Conservation (phyloP, 441 rosid genomes). For the Bocquillonia castaneifolia region DNA sequence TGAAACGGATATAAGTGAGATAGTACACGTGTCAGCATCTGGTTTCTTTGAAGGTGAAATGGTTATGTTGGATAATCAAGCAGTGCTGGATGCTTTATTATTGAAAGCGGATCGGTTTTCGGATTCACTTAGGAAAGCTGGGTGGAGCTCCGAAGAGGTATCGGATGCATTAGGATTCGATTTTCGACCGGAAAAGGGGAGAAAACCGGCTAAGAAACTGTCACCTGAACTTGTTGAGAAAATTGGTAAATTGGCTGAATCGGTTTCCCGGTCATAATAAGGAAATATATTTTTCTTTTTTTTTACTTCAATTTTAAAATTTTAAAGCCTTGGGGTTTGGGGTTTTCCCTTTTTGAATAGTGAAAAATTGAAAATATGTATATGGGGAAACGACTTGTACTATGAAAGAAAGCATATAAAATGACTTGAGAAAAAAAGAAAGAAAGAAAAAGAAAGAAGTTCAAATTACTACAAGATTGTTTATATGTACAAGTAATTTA, state of each 20-base stretch:
- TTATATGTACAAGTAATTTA: constrained; percentile 20
- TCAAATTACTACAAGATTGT: constrained; percentile 17
- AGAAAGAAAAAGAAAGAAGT: constrained; percentile 16
- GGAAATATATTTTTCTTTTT: constrained; percentile 14
- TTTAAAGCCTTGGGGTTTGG: constrained; percentile 21
- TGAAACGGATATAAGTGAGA: constrained; percentile 66
- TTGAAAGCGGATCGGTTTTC: constrained; percentile 84
- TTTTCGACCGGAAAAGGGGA: constrained; percentile 71
- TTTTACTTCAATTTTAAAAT: neutral
- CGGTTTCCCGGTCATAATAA: constrained; percentile 62
- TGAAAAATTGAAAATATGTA: constrained; percentile 20
- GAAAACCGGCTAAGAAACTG: constrained; percentile 63
- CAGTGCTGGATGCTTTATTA: constrained; percentile 66
- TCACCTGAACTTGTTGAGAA: constrained; percentile 66
- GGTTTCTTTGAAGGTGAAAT: constrained; percentile 75
- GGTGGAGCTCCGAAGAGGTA: constrained; percentile 98
- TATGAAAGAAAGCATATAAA: constrained; percentile 23
- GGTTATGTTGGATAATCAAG: constrained; percentile 68
- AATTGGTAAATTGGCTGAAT: constrained; percentile 74
- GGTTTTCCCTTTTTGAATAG: constrained; percentile 10
- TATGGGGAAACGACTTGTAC: constrained; percentile 37
- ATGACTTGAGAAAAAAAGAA: constrained; percentile 12
- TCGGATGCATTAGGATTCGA: constrained; percentile 81
- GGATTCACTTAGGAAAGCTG: constrained; percentile 74
- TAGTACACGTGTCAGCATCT: constrained; percentile 72